Evolutionary conservation across 2,329 filamentous ascomycete genomes (phyloP), one percentile per base, ranked within the genome.

Genomic region (Aspergillus pseudonomiae): DNA sequence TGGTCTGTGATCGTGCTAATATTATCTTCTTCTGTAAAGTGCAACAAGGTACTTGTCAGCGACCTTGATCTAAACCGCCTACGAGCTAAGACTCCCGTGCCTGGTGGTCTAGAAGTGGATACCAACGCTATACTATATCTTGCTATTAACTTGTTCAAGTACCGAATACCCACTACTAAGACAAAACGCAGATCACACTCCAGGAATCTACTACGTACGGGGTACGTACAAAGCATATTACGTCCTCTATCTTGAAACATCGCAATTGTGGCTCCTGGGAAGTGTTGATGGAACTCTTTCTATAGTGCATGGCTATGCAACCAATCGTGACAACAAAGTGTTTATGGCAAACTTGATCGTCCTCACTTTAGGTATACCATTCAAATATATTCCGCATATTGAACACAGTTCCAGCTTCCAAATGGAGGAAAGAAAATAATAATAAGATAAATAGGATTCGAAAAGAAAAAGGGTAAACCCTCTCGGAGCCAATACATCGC

Each of bases 1-100:
- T 62, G 64, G 61, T 55, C n/a, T 39, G n/a, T 41, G 52, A 24
- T 19, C 19, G 36, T 14, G 34, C 34, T 39, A 36, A n/a, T 12
- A 14, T 19, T 19, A 4, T 21, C 50, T 48, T 21, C 50, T 48
- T 48, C 24, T n/a, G 24, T 28, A 28, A 30, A 50, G 16, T 46
- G n/a, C n/a, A n/a, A 21, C 43, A 21, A 46, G 43, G 2, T 19
- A 9, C 39, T n/a, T 16, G 34, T 36, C 5, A 16, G 34, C 14
- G 34, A 6, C 34, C 34, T 36, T 36, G 34, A 14, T 36, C 19
- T 41, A 19, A 3, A 41, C 39, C 19, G 19, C 39, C 6, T n/a
- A n/a, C 19, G 16, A 41, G 14, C 39, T 19, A n/a, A n/a, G 39
- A 41, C 39, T n/a, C 34, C 12, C 14, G 16, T 36, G 14, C 14